Conservation (phyloP, 305 asterid species). For the Andrographis paniculata region DNA sequence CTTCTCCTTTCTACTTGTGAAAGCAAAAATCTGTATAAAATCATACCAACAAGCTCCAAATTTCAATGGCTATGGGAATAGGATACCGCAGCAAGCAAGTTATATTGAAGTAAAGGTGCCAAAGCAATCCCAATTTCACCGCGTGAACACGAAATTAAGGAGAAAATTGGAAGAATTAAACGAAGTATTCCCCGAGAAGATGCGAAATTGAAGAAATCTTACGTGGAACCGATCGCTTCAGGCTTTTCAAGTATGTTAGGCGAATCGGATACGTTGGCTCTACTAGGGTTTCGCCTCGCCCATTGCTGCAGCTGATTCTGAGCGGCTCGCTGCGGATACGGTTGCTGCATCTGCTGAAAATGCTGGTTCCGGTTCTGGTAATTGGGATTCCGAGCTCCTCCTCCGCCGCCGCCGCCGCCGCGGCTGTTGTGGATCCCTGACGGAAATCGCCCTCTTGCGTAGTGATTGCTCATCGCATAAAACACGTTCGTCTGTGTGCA, state of each 20-base stretch:
- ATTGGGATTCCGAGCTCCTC: constrained; percentile 7
- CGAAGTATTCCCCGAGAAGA: background rate
- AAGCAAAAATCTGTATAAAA: too few species aligned
- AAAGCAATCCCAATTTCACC: background rate
- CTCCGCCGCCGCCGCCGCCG: constrained; percentile 24
- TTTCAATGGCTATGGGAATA: too few species aligned
- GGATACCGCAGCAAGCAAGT: too few species aligned
- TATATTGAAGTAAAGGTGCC: too few species aligned
- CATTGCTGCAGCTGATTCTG: constrained; percentile 32
- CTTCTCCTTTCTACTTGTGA: too few species aligned
- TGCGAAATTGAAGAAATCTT: constrained; percentile 4
- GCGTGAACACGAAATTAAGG: background rate
- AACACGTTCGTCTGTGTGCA: background rate
- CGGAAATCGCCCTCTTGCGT: constrained; percentile 27
- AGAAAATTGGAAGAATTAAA: too few species aligned
- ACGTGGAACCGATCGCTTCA: constrained; percentile 30
- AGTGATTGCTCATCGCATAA: constrained; percentile 13
- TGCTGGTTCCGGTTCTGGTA: constrained; percentile 24
- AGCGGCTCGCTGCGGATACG: constrained; percentile 17
- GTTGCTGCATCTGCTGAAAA: constrained; percentile 21
- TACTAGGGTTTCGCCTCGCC: constrained; percentile 32
- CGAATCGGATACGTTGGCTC: constrained; percentile 17
- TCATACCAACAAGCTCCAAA: too few species aligned
- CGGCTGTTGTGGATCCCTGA: constrained; percentile 33
- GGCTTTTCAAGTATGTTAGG: constrained; percentile 24